Base-by-base conservation (phyloP, 306 rosid genomes). In the Inga oerstediana region DNA sequence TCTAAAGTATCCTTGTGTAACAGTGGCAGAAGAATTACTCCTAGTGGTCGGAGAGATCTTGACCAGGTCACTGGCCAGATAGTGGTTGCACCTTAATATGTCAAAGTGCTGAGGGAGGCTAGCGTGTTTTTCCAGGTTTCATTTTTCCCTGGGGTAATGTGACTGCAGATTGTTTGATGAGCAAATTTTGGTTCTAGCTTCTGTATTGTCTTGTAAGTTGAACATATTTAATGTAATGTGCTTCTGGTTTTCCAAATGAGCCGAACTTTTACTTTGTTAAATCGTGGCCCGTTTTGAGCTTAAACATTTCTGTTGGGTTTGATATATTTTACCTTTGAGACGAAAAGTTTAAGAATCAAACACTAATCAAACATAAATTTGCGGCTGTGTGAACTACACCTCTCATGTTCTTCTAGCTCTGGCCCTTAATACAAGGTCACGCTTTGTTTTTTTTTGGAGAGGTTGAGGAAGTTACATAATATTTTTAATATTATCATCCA, bases 31-130 rank as follows among this genome's bases (percentile, higher is more conserved):
- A 82, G 37, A 75, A 82, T 86, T 72, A 86, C 89, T 32, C 70
- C 89, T 65, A 86, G 66, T 71, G 89, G 89, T 35, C 68, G 83
- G 5, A 61, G 89, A 24, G 89, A 86, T 75, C 83, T 86, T 41
- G 89, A 86, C 67, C 89, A 86, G 27, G 89, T 86, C 44, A 86
- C 84, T 0, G 89, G 89, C 61, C 30, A 86, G 2, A 86, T 86
- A 13, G 86, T 75, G 15, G 62, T 79, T 70, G 86, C 89, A 15
- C 86, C 84, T 61, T 86, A 86, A 86, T 86, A 22, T 20, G 12
- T 69, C 1, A 82, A 11, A 56, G 54, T 46, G 68, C 68, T 20
- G 54, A 79, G 10, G 82, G 30, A 0, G 46, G 59, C 16, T 27
- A 17, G 13, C 14, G 27, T 43, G 37, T 48, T 24, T 35, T 16